These are phyloP conservation scores for Dicorynia guianensis DNA, from an alignment of 306 rosid genomes.

Conservation along the genomic window DNA sequence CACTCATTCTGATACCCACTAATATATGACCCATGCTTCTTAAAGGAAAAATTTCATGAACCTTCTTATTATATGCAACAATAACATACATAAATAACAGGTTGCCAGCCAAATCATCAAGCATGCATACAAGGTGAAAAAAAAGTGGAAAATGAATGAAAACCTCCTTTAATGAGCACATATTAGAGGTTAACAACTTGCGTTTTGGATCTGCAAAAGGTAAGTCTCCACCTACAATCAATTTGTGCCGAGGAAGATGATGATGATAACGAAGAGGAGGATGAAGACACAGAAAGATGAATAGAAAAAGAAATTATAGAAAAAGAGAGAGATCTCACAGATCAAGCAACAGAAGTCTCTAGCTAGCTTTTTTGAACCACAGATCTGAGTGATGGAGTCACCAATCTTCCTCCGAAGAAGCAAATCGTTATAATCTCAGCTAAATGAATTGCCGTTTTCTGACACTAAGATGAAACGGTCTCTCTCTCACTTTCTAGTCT, in stretches of 20 bases:
- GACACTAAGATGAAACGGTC: conserved; percentile 7
- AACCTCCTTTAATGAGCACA: neutral
- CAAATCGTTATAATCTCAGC: neutral
- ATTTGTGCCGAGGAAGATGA: neutral
- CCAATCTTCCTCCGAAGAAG: conserved; percentile 33
- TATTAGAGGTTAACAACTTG: neutral
- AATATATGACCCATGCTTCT: conserved; percentile 46
- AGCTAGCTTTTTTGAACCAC: neutral
- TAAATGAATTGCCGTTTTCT: conserved; percentile 16
- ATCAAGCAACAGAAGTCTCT: conserved; percentile 33
- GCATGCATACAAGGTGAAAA: neutral
- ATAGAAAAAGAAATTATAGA: neutral
- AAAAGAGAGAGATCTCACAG: conserved; percentile 54
- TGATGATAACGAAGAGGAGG: neutral
- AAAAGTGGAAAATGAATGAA: neutral
- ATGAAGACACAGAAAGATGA: too few relatives aligned
- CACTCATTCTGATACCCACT: conserved; percentile 68
- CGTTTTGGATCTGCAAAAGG: conserved; percentile 28
- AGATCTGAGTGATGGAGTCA: conserved; percentile 45
- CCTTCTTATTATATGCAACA: conserved; percentile 41
- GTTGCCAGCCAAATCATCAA: neutral
- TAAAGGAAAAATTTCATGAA: conserved; percentile 39
- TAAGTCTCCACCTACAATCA: neutral
- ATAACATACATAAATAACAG: neutral
- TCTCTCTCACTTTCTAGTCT: too few relatives aligned